These are phyloP conservation scores for Medicago ruthenica DNA, from an alignment of 306 rosid genomes.

Conservation along the genomic window DNA sequence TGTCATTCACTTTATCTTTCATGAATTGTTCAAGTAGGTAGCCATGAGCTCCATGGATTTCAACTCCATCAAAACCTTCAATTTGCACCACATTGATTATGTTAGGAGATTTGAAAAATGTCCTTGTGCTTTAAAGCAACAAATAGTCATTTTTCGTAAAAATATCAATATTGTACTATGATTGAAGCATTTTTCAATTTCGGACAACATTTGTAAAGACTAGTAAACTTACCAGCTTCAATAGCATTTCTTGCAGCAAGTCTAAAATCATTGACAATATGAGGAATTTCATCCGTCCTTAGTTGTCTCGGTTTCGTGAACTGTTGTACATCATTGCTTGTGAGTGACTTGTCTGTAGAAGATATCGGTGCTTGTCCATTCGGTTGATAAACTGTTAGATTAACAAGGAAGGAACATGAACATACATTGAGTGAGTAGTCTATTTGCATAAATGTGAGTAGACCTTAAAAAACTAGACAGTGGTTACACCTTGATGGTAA, in stretches of 20 bases:
- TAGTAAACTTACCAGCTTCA: constrained; percentile 58
- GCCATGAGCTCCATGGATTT: constrained; percentile 76
- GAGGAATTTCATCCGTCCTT: constrained; percentile 24
- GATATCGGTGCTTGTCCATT: constrained; percentile 65
- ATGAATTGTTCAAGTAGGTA: constrained; percentile 69
- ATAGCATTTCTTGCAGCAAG: constrained; percentile 52
- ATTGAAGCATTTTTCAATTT: background rate
- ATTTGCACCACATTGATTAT: background rate
- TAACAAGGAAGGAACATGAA: constrained; percentile 1
- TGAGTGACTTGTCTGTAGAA: constrained; percentile 55
- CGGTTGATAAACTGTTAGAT: constrained; percentile 51
- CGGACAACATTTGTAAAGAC: background rate
- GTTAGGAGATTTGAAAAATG: background rate
- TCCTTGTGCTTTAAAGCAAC: background rate
- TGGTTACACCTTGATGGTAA: too few relatives aligned
- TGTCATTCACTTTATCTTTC: constrained; percentile 66
- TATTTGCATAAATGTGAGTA: too few relatives aligned
- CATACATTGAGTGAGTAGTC: background rate
- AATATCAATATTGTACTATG: background rate
- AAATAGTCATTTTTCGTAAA: background rate
- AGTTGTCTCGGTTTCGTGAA: constrained; percentile 45
- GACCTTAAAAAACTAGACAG: too few relatives aligned
- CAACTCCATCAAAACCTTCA: constrained; percentile 82
- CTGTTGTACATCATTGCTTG: constrained; percentile 34
- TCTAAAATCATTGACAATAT: constrained; percentile 34